Evolutionary conservation across 1,139 yeast genomes (phyloP).

Genomic region (Yamadazyma jaroonii): DNA sequence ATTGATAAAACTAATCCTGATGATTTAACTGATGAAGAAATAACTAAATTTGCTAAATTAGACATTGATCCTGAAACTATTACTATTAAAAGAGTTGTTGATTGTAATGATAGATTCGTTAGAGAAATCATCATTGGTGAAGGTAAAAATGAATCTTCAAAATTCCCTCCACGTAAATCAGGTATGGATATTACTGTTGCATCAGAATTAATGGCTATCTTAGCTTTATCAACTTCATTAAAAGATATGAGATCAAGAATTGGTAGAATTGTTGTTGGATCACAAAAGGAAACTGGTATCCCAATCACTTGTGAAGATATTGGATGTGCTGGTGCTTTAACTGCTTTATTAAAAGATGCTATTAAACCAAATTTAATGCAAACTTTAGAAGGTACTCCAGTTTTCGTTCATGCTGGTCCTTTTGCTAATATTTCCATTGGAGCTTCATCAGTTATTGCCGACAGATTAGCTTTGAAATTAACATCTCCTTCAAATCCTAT

Average conservation of each 20-base stretch:
- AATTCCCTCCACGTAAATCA: slow-evolving; percentile 65
- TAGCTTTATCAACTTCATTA: slow-evolving; percentile 67
- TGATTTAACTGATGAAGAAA: slow-evolving; percentile 64
- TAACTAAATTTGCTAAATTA: slow-evolving; percentile 58
- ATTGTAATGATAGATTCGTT: slow-evolving; percentile 74
- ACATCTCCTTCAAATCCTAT: slow-evolving; percentile 48
- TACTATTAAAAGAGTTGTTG: slow-evolving; percentile 76
- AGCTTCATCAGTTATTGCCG: slow-evolving; percentile 79
- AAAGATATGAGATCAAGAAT: slow-evolving; percentile 68
- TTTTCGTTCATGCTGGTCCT: slow-evolving; percentile 83
- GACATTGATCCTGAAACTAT: slow-evolving; percentile 72
- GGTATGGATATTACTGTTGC: slow-evolving; percentile 86
- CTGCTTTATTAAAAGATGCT: slow-evolving; percentile 78
- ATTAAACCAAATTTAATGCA: slow-evolving; percentile 83
- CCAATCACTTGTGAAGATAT: slow-evolving; percentile 79
- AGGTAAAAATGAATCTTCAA: slow-evolving; percentile 66
- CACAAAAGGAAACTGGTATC: slow-evolving; percentile 52
- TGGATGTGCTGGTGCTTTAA: slow-evolving; percentile 78
- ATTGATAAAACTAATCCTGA: slow-evolving; percentile 67
- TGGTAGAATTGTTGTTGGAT: slow-evolving; percentile 70
- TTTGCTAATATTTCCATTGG: slow-evolving; percentile 85
- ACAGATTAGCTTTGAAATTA: slow-evolving; percentile 67
- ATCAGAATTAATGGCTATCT: slow-evolving; percentile 77
- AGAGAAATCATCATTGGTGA: slow-evolving; percentile 74
- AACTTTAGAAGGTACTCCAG: slow-evolving; percentile 82